A percentile compares a stretch with the other conserved stretches of the same genome.
These are phyloP conservation scores for Potentilla sterilis DNA, from an alignment of 306 rosid species.

Conservation along the genomic window DNA sequence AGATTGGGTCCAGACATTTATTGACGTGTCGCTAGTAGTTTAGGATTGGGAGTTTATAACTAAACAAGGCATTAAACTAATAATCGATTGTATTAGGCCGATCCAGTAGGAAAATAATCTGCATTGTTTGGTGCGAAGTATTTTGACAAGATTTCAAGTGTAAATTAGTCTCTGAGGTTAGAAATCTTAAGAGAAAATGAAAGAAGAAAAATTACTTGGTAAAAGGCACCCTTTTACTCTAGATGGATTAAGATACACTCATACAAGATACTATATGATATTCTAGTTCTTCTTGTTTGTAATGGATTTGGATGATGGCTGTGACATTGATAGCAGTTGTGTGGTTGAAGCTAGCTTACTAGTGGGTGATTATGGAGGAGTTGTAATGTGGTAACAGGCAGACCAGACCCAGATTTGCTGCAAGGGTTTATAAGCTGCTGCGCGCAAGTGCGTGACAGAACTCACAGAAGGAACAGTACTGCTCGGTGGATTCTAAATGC, in stretches of 20 bases:
- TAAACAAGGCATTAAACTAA: background rate
- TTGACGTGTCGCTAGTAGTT: background rate
- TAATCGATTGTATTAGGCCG: background rate
- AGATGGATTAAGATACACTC: background rate
- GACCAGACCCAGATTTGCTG: conserved; percentile 1
- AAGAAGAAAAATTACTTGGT: background rate
- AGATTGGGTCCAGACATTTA: background rate
- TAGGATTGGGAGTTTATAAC: background rate
- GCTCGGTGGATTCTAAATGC: background rate
- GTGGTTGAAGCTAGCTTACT: background rate
- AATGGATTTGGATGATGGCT: background rate
- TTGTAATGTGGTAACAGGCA: background rate
- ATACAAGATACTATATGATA: background rate
- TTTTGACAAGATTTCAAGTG: no score
- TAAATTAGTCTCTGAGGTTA: no score
- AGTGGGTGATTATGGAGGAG: no score
- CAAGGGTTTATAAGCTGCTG: background rate
- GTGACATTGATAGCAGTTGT: conserved; percentile 6
- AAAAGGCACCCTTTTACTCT: background rate
- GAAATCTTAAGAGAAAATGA: no score
- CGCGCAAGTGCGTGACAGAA: background rate
- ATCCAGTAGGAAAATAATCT: no score
- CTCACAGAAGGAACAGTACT: background rate
- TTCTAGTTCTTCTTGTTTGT: background rate
- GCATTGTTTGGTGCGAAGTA: no score